Evolutionary conservation across 345 rosid genomes (phyloP).

Genomic region (Leavenworthia alabamica): DNA sequence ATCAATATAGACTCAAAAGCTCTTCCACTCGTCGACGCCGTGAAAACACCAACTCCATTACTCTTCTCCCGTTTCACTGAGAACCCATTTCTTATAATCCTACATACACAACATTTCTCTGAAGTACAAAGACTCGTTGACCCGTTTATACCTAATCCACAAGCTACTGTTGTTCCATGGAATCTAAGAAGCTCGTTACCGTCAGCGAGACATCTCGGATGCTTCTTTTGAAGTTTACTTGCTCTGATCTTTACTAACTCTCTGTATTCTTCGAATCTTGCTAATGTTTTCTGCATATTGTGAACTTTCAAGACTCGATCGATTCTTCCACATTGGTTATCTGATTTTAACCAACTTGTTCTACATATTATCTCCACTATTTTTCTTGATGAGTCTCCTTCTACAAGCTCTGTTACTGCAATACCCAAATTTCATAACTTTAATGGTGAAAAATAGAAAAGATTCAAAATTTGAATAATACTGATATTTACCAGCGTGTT

Average conservation of each 20-base stretch:
- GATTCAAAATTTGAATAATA: background rate
- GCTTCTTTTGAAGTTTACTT: constrained; percentile 79
- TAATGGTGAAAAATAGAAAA: background rate
- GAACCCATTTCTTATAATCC: constrained; percentile 73
- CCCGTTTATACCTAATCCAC: constrained; percentile 81
- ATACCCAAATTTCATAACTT: background rate
- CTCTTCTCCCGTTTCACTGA: constrained; percentile 69
- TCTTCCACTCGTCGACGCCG: constrained; percentile 91
- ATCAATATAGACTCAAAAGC: constrained; percentile 59
- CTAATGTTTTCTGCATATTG: constrained; percentile 89
- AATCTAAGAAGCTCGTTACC: constrained; percentile 94
- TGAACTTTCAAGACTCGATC: constrained; percentile 91
- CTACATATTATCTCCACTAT: constrained; percentile 96
- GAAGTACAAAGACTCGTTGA: constrained; percentile 69
- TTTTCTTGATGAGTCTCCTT: constrained; percentile 95
- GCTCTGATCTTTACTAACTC: constrained; percentile 83
- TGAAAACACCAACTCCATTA: constrained; percentile 79
- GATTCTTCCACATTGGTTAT: constrained; percentile 78
- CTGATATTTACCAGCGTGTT: constrained; percentile 87
- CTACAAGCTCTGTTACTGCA: constrained; percentile 91
- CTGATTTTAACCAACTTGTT: constrained; percentile 86
- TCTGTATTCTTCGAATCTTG: constrained; percentile 86
- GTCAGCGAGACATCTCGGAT: constrained; percentile 89
- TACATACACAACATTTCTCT: constrained; percentile 75
- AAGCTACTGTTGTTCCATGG: constrained; percentile 76